Conservation (phyloP, 768 basidiomycete genomes). For the Cantharellus cinnabarinus region DNA sequence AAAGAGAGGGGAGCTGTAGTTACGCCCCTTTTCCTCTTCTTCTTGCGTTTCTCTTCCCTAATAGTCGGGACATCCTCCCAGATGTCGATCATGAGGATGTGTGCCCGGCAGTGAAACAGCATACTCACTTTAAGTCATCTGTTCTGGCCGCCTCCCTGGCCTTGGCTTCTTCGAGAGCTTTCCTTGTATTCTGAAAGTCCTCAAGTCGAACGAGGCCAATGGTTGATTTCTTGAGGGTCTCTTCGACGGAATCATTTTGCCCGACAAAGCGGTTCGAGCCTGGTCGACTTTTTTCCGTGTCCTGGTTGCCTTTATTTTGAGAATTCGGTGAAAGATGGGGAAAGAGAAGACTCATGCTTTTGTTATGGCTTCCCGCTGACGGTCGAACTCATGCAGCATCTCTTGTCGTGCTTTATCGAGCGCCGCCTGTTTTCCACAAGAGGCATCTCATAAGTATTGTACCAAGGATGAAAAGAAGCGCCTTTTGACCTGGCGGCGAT, state of each 20-base stretch:
- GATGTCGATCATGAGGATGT: neutral
- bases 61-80: constrained; percentile 1
- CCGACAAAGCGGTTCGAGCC: constrained; percentile 79
- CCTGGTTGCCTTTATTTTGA: constrained; percentile 15
- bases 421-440: constrained; percentile 29
- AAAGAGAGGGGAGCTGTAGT: constrained; percentile 76
- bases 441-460: neutral
- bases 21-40: constrained; percentile 81
- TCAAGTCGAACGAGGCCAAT: constrained; percentile 81
- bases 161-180: constrained; percentile 80
- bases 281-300: constrained; percentile 84
- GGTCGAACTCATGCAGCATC: constrained; percentile 49
- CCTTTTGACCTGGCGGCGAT: constrained; percentile 31
- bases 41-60: constrained; percentile 17
- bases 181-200: constrained; percentile 77
- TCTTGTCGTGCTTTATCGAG: constrained; percentile 59
- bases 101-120: neutral
- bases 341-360: constrained; percentile 13
- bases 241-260: constrained; percentile 87
- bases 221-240: constrained; percentile 73
- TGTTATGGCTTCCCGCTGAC: constrained; percentile 61
- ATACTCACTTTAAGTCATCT: constrained; percentile 68
- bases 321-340: neutral
- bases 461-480: neutral
- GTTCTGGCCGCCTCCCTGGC: constrained; percentile 73